phyloP scores from a whole-genome alignment of 352 stramenopile species.

The Globisporangium echinulatum region DNA sequence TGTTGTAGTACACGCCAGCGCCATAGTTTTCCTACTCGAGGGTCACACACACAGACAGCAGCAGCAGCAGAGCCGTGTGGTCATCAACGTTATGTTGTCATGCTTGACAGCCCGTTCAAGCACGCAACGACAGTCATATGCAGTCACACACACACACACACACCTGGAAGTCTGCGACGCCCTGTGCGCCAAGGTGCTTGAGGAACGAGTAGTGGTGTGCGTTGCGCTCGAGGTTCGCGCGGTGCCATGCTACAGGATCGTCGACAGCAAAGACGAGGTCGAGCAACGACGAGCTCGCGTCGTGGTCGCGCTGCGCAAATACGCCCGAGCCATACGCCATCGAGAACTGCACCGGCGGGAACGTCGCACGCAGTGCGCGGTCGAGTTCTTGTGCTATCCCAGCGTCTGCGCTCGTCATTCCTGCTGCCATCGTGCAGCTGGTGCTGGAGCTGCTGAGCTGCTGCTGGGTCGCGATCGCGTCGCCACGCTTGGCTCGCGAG shows the following conservation, averaged over 20 bases:
- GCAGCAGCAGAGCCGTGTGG: no score
- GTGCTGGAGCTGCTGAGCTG: no score
- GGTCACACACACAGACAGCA: no score
- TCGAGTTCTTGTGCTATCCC: conserved; percentile 25
- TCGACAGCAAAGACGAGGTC: conserved; percentile 87
- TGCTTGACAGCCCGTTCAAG: no score
- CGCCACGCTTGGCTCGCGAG: no score
- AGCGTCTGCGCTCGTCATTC: neutral
- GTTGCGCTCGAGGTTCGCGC: conserved; percentile 69
- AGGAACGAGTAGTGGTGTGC: conserved; percentile 78
- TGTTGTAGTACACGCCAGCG: conserved; percentile 84
- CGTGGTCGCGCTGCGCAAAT: conserved; percentile 72
- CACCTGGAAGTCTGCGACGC: conserved; percentile 55
- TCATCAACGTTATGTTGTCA: no score
- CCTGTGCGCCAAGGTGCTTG: conserved; percentile 50
- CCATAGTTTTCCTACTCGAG: conserved; percentile 55
- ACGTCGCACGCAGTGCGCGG: conserved; percentile 47
- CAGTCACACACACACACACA: neutral
- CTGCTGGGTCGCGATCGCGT: no score
- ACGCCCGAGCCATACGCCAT: conserved; percentile 84
- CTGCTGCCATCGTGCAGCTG: neutral
- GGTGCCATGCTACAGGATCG: conserved; percentile 76
- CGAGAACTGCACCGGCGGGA: conserved; percentile 68
- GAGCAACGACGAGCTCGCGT: conserved; percentile 76
- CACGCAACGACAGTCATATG: no score